These are phyloP conservation scores for Globisporangium perplexum DNA, from an alignment of 352 stramenopile species.

Conservation along the genomic window DNA sequence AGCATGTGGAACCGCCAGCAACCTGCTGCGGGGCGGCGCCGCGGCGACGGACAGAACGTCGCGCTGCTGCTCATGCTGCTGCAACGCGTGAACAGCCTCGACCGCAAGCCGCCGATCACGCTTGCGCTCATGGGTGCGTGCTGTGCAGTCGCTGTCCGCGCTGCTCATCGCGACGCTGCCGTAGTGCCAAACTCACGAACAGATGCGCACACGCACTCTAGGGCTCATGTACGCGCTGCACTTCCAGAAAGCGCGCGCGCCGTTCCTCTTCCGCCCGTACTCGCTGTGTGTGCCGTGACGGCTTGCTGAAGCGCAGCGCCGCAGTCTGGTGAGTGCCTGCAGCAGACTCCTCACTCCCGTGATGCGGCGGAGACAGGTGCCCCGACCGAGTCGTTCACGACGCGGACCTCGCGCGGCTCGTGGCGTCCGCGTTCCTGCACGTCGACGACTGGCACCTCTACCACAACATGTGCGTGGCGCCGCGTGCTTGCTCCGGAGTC, in stretches of 20 bases:
- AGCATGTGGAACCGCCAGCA: neutral
- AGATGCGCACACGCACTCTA: constrained; percentile 4
- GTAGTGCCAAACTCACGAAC: too few species aligned
- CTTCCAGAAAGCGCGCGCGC: constrained; percentile 37
- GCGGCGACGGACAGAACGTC: constrained; percentile 11
- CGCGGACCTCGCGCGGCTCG: constrained; percentile 34
- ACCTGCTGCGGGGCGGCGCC: neutral
- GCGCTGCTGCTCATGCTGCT: constrained; percentile 31
- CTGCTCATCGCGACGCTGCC: too few species aligned
- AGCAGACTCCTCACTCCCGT: neutral
- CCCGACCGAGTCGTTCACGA: constrained; percentile 43
- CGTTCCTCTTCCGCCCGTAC: constrained; percentile 27
- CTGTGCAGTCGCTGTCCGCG: neutral
- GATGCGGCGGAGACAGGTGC: constrained; percentile 35
- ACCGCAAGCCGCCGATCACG: constrained; percentile 57
- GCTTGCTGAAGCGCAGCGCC: neutral
- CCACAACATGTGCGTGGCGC: constrained; percentile 80
- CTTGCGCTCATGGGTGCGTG: constrained; percentile 34
- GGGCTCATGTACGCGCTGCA: constrained; percentile 52
- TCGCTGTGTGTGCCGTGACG: constrained; percentile 53
- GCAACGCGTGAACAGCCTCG: constrained; percentile 43
- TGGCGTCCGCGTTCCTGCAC: constrained; percentile 79
- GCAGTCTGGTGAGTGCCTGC: neutral
- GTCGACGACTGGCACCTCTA: constrained; percentile 84
- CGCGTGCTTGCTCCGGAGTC: too few species aligned